These are phyloP conservation scores for Calocybe gangraenosa DNA, from an alignment of 768 basidiomycete genomes.

Conservation along the genomic window DNA sequence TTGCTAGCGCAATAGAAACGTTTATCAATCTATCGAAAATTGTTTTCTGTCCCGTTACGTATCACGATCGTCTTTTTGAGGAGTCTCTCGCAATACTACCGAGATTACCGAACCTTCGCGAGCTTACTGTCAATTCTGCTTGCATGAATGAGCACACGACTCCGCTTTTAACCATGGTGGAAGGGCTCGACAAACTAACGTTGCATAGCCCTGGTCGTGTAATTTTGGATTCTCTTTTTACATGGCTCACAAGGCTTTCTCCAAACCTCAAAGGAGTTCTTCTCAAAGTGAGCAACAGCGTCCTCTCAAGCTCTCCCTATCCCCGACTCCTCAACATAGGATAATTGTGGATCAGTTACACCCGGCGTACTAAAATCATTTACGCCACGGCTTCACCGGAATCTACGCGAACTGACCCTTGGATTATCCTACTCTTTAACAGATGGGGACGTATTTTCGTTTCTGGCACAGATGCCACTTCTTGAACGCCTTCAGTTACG, in stretches of 20 bases:
- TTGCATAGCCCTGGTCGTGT: constrained; percentile 34
- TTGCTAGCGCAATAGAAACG: constrained; percentile 23
- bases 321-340: constrained; percentile 24
- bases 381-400: constrained; percentile 30
- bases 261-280: constrained; percentile 32
- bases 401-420: constrained; percentile 35
- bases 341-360: constrained; percentile 61
- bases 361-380: constrained; percentile 52
- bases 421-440: constrained; percentile 59
- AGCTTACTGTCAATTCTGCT: constrained; percentile 31
- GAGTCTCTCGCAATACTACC: constrained; percentile 22
- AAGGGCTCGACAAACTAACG: constrained; percentile 26
- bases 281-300: constrained; percentile 32
- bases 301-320: neutral
- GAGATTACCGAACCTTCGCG: constrained; percentile 17
- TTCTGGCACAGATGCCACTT: constrained; percentile 35
- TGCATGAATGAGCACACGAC: constrained; percentile 29
- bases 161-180: constrained; percentile 24
- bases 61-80: constrained; percentile 29
- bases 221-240: constrained; percentile 38
- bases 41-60: constrained; percentile 29
- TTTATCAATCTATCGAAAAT: constrained; percentile 31
- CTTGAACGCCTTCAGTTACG: constrained; percentile 38
- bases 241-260: constrained; percentile 37
- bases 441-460: constrained; percentile 46